Percentiles rank a stretch among this genome's conserved stretches.
Conservation (phyloP, 768 basidiomycete genomes). For the Lanmaoa pseudosensibilis region DNA sequence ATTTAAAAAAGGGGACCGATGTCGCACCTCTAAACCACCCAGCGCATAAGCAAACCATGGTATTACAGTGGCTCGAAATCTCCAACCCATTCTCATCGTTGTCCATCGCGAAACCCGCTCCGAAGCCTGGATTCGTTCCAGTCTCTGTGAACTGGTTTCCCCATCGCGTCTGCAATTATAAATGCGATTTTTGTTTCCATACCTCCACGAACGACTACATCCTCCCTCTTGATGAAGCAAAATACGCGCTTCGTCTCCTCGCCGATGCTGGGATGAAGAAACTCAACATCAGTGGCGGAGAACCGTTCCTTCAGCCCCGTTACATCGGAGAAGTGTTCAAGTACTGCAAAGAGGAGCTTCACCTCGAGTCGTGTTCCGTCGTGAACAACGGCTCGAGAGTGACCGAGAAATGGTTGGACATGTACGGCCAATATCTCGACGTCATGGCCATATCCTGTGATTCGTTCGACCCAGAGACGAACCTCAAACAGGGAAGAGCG, state of each 20-base stretch:
- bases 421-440: constrained; percentile 37
- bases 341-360: constrained; percentile 34
- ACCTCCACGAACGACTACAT: constrained; percentile 28
- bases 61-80: constrained; percentile 3
- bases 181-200: constrained; percentile 38
- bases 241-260: constrained; percentile 30
- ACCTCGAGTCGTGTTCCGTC: constrained; percentile 31
- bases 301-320: constrained; percentile 32
- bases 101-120: neutral
- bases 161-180: constrained; percentile 28
- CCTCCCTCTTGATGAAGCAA: constrained; percentile 33
- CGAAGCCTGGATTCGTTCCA: constrained; percentile 11
- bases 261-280: constrained; percentile 35
- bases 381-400: constrained; percentile 36
- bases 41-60: neutral
- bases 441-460: constrained; percentile 41
- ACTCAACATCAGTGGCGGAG: constrained; percentile 35
- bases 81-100: neutral
- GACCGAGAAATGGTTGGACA: constrained; percentile 37
- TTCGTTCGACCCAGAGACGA: constrained; percentile 34
- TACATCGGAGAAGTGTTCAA: constrained; percentile 36
- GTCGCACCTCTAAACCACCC: neutral
- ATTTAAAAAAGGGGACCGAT: neutral
- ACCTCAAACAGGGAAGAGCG: constrained; percentile 28
- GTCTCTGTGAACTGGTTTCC: constrained; percentile 20